Evolutionary conservation across 352 stramenopile genomes (phyloP).

Genomic region (Phytophthora pini): DNA sequence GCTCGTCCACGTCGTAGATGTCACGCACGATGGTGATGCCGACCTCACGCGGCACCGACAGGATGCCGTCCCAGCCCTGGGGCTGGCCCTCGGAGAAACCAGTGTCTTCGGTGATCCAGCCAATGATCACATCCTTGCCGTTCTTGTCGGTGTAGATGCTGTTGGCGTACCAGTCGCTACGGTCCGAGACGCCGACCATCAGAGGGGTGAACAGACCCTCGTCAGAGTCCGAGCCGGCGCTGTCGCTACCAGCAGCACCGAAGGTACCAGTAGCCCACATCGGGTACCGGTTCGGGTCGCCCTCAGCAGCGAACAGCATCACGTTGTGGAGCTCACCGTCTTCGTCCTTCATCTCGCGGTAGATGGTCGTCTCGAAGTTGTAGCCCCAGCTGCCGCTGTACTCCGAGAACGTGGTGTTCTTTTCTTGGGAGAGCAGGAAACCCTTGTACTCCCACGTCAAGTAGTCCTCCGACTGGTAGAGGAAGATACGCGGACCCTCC

Average conservation of each 20-base stretch:
- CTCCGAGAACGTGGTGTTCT: constrained; percentile 67
- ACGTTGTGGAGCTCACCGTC: constrained; percentile 69
- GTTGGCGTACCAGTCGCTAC: constrained; percentile 76
- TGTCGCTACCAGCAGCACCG: constrained; percentile 21
- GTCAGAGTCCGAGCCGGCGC: constrained; percentile 27
- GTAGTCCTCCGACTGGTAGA: constrained; percentile 71
- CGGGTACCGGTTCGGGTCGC: constrained; percentile 53
- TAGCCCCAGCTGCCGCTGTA: constrained; percentile 68
- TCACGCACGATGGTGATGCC: constrained; percentile 57
- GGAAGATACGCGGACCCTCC: constrained; percentile 64
- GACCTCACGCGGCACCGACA: constrained; percentile 63
- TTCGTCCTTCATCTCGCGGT: constrained; percentile 61
- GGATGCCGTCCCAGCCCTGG: constrained; percentile 74
- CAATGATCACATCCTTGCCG: constrained; percentile 63
- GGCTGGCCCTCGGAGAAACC: constrained; percentile 51
- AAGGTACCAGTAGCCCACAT: constrained; percentile 69
- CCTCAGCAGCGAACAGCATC: constrained; percentile 67
- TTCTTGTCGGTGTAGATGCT: constrained; percentile 68
- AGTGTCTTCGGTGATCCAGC: constrained; percentile 73
- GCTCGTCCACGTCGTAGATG: constrained; percentile 59
- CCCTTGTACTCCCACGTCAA: constrained; percentile 72
- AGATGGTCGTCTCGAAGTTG: constrained; percentile 79
- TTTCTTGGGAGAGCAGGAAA: constrained; percentile 59
- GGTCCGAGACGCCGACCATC: constrained; percentile 75
- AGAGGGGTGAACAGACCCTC: constrained; percentile 52